Percentiles rank a stretch among this genome's conserved stretches.
Evolutionary conservation across 2,329 filamentous ascomycete genomes (phyloP).

Genomic region (Aspergillus fischeri): DNA sequence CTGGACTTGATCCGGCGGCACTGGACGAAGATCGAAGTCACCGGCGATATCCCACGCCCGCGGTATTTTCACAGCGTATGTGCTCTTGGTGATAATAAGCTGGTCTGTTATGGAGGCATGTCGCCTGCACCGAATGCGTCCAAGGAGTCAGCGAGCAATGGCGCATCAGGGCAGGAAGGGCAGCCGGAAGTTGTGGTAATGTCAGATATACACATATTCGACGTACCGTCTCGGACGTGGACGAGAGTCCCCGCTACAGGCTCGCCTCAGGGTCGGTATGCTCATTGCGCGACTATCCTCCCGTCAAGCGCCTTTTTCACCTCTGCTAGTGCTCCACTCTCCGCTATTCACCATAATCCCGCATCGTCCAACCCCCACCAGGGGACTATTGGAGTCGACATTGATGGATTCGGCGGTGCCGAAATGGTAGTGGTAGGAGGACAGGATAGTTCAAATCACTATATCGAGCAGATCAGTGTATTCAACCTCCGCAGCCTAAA

Average conservation of each 20-base stretch:
- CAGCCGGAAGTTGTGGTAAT: constrained; percentile 91
- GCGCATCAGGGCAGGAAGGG: constrained; percentile 50
- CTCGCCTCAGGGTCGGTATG: constrained; percentile 87
- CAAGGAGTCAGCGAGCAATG: constrained; percentile 40
- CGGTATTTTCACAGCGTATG: constrained; percentile 98
- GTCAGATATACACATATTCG: constrained; percentile 96
- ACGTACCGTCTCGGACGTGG: constrained; percentile 78
- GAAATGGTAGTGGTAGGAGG: constrained; percentile 98
- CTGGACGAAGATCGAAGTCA: constrained; percentile 84
- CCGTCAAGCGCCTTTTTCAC: constrained; percentile 84
- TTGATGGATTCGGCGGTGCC: constrained; percentile 86
- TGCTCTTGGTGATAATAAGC: constrained; percentile 84
- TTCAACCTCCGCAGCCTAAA: constrained; percentile 94
- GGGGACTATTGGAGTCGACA: constrained; percentile 78
- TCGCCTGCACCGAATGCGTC: constrained; percentile 62
- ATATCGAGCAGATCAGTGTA: constrained; percentile 97
- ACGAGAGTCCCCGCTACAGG: constrained; percentile 76
- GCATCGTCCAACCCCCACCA: constrained; percentile 78
- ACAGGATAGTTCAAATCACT: constrained; percentile 96
- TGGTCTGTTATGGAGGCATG: constrained; percentile 98
- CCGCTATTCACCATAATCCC: constrained; percentile 85
- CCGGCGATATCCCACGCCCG: constrained; percentile 81
- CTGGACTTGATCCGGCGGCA: constrained; percentile 85
- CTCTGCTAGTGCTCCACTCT: constrained; percentile 76
- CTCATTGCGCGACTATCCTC: constrained; percentile 89